Base-by-base conservation (phyloP, 1,139 yeast genomes). In the Geotrichum cucujoidarum region DNA sequence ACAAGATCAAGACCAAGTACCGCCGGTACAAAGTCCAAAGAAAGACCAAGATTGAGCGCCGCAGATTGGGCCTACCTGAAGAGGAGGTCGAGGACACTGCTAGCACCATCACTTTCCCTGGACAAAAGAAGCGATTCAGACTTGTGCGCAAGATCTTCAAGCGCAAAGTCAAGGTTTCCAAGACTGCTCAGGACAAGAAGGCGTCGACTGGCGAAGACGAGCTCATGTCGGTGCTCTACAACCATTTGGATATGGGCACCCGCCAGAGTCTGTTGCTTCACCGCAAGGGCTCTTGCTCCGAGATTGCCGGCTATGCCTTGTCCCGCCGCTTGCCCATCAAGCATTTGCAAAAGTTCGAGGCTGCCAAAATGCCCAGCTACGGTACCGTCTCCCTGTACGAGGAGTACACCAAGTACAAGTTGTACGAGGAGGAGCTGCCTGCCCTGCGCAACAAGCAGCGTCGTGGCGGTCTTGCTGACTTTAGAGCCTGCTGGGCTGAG, bases 281-380 rank as follows among this genome's bases (percentile, higher is more conserved):
- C 39, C 11, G 37, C 20, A 14, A 33, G n/a, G 37, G 21, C 4
- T 16, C 37, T 16, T n/a, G 37, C 18, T 29, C 39, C 21, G 43
- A 32, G 21, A 22, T 45, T 7, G 48, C 43, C 17, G 43, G 48
- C 14, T 45, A 45, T 20, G 30, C 43, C 11, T 21, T 45, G 24
- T 39, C 36, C 20, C 35, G 27, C 1, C 43, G 43, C 1, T 8
- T 38, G 3, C 27, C 40, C 11, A 18, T n/a, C 22, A 24, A 24
- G 10, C 27, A 24, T 24, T 10, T 24, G 6, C 10, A 6, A 6
- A 24, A 24, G 27, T 6, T 6, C 27, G 10, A 24, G 8, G 27
- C 6, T 10, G 27, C 27, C 27, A 24, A 10, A 6, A 24, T 24
- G 27, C 37, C 37, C 16, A 13, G 11, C 37, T 33, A 33, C 37